Percentiles rank a stretch among this genome's conserved stretches.
These are phyloP conservation scores for Camelina hispida DNA, from an alignment of 345 rosid genomes.

Conservation along the genomic window DNA sequence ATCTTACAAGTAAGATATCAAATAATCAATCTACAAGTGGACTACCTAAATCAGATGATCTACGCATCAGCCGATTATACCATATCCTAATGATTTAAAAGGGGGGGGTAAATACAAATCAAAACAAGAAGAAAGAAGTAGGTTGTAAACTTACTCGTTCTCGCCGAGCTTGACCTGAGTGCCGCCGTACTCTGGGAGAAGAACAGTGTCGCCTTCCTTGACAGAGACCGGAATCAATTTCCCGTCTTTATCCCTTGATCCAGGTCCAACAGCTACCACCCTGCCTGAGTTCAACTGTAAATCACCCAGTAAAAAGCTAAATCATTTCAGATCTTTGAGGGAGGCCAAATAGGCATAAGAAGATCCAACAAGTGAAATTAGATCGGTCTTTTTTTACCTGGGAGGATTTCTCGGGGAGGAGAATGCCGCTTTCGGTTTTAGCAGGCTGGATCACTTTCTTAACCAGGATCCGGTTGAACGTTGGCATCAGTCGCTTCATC, in stretches of 20 bases:
- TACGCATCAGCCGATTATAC: too few relatives aligned
- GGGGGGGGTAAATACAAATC: too few relatives aligned
- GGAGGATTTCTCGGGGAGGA: constrained; percentile 74
- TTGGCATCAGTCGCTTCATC: constrained; percentile 83
- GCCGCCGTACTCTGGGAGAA: constrained; percentile 84
- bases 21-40: too few relatives aligned
- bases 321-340: not conserved
- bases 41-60: too few relatives aligned
- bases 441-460: constrained; percentile 85
- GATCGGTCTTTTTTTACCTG: constrained; percentile 45
- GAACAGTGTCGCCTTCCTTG: constrained; percentile 91
- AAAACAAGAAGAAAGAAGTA: not conserved
- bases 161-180: constrained; percentile 81
- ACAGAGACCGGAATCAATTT: constrained; percentile 63
- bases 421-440: constrained; percentile 76
- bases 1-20: too few relatives aligned
- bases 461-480: constrained; percentile 71
- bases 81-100: too few relatives aligned
- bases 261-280: constrained; percentile 81
- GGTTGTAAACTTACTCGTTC: constrained; percentile 57
- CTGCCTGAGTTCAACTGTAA: constrained; percentile 81
- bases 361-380: not conserved
- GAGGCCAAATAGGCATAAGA: not conserved
- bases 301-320: not conserved
- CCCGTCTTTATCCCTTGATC: constrained; percentile 64